These are phyloP conservation scores for Mortierella claussenii DNA, from an alignment of 192 early-diverging fungal genomes.

Conservation along the genomic window DNA sequence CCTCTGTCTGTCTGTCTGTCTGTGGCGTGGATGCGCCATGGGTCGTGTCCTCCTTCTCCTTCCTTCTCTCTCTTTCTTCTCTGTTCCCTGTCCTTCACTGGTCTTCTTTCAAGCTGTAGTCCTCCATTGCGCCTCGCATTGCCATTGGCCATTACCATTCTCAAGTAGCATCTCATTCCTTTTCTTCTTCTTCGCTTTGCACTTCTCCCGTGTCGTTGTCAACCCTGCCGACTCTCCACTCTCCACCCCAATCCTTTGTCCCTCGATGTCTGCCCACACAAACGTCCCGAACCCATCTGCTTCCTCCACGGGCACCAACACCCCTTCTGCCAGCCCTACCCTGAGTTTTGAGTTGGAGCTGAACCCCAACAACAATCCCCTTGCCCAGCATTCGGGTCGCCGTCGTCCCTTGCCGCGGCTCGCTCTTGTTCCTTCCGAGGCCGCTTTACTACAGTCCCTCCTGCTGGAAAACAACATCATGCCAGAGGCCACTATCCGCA, in stretches of 20 bases:
- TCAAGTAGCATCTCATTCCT: not conserved
- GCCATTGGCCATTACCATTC: not conserved
- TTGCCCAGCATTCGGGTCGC: too few species aligned
- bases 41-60: not conserved
- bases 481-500: not conserved
- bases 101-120: too few species aligned
- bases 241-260: not conserved
- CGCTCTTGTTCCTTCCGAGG: slow-evolving; percentile 4
- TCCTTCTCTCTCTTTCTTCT: not conserved
- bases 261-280: not conserved
- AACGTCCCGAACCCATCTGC: not conserved
- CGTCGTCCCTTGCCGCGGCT: not conserved
- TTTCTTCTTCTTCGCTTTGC: not conserved
- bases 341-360: not conserved
- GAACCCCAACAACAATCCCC: not conserved
- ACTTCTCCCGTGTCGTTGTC: not conserved
- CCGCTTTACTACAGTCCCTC: slow-evolving; percentile 12
- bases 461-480: slow-evolving; percentile 18
- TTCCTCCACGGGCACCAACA: not conserved
- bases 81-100: not conserved
- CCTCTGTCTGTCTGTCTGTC: not conserved
- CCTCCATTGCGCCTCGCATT: not conserved
- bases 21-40: not conserved
- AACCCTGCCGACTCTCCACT: not conserved
- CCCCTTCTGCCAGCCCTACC: slow-evolving; percentile 8